phyloP scores from a whole-genome alignment of 495 filamentous ascomycete species.

The Bacidia rubella region DNA sequence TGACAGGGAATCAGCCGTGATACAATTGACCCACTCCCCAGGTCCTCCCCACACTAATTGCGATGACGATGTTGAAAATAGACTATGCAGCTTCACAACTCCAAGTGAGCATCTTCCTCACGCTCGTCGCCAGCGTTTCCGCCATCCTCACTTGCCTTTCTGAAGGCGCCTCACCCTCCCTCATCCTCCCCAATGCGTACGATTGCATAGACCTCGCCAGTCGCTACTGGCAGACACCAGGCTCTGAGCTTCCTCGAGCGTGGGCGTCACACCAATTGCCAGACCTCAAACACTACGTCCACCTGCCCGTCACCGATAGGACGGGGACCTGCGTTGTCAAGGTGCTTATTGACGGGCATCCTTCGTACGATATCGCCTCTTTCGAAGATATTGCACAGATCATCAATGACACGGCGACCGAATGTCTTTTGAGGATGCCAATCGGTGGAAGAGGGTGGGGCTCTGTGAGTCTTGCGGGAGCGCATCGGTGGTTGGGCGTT shows the following conservation, averaged over 20 bases:
- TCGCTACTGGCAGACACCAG: not conserved
- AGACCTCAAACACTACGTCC: not conserved
- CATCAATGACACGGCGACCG: not conserved
- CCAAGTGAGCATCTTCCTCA: no score
- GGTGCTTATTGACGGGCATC: not conserved
- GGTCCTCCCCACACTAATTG: no score
- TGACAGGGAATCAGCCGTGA: no score
- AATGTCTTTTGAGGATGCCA: not conserved
- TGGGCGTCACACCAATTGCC: not conserved
- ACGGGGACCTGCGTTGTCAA: not conserved
- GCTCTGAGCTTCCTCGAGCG: not conserved
- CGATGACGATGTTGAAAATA: no score
- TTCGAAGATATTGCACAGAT: not conserved
- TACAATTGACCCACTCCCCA: no score
- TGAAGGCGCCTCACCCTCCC: not conserved
- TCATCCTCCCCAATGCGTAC: not conserved
- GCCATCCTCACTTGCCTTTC: not conserved
- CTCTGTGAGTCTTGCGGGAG: not conserved
- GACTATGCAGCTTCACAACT: no score
- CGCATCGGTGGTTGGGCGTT: not conserved
- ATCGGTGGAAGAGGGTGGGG: not conserved
- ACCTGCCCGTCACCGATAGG: not conserved
- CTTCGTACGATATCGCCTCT: not conserved
- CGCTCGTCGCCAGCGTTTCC: not conserved
- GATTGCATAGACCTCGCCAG: not conserved